Evolutionary conservation across 257 asterid species (phyloP).

Genomic region (Jacaranda mimosifolia): DNA sequence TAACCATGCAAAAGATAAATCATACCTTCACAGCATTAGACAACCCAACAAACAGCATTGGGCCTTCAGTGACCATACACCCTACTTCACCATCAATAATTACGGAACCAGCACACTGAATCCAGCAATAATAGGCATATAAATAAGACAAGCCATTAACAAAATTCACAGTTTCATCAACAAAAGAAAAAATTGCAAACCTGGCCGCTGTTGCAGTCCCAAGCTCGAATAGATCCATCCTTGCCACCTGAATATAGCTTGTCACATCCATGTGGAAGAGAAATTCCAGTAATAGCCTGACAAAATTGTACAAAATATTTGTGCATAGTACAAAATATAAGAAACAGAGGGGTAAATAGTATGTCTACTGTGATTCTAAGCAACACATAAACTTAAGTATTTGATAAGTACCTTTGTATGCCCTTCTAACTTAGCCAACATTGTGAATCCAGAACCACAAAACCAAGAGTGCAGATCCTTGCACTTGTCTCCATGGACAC

Average conservation of each 20-base stretch:
- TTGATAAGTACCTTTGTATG: slow-evolving; percentile 51
- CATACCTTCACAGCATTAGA: slow-evolving; percentile 58
- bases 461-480: slow-evolving; percentile 56
- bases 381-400: background rate
- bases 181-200: slow-evolving; percentile 31
- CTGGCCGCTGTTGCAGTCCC: slow-evolving; percentile 70
- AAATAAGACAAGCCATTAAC: background rate
- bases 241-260: slow-evolving; percentile 57
- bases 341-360: background rate
- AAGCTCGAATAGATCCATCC: slow-evolving; percentile 46
- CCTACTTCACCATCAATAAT: slow-evolving; percentile 46
- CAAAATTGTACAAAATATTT: background rate
- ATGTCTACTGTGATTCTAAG: background rate
- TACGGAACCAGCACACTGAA: slow-evolving; percentile 46
- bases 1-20: background rate
- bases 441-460: slow-evolving; percentile 55
- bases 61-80: slow-evolving; percentile 62
- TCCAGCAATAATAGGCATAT: background rate
- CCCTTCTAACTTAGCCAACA: slow-evolving; percentile 61
- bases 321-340: background rate
- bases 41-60: slow-evolving; percentile 68
- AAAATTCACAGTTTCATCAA: background rate
- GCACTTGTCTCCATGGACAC: slow-evolving; percentile 60
- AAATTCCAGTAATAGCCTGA: slow-evolving; percentile 59
- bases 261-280: slow-evolving; percentile 55